These are phyloP conservation scores for Scalesia atractyloides DNA, from an alignment of 129 eudicot species.

Conservation along the genomic window DNA sequence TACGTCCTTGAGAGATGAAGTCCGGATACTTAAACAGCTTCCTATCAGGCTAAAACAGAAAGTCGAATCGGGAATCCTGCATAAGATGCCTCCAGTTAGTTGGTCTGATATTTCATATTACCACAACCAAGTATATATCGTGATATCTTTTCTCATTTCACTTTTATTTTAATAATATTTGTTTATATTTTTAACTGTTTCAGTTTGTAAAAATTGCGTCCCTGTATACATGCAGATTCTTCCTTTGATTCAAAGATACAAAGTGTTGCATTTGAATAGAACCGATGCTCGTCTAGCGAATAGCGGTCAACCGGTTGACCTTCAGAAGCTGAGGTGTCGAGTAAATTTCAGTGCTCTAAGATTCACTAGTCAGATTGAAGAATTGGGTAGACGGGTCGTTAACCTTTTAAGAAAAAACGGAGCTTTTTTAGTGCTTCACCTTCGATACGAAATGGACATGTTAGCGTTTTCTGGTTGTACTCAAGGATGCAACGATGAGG, in stretches of 20 bases:
- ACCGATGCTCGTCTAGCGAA: slow-evolving; percentile 97
- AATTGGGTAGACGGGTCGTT: slow-evolving; percentile 75
- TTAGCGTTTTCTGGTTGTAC: slow-evolving; percentile 97
- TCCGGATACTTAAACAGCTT: slow-evolving; percentile 82
- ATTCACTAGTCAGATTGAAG: slow-evolving; percentile 89
- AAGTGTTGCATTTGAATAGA: slow-evolving; percentile 89
- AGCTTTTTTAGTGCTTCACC: slow-evolving; percentile 91
- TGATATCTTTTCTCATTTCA: slow-evolving; percentile 10
- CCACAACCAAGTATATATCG: slow-evolving; percentile 65
- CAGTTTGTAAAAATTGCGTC: not conserved
- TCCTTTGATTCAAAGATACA: slow-evolving; percentile 80
- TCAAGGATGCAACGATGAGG: slow-evolving; percentile 84
- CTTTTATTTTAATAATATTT: not conserved
- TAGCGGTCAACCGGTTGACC: slow-evolving; percentile 70
- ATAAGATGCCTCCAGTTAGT: slow-evolving; percentile 91
- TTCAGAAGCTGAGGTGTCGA: slow-evolving; percentile 92
- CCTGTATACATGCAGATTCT: slow-evolving; percentile 60
- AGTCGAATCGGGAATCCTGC: slow-evolving; percentile 67
- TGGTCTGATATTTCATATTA: slow-evolving; percentile 98
- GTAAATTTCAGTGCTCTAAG: slow-evolving; percentile 77
- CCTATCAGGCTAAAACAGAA: slow-evolving; percentile 87
- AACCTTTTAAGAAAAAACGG: slow-evolving; percentile 76
- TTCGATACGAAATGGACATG: slow-evolving; percentile 99
- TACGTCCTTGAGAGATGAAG: slow-evolving; percentile 94
- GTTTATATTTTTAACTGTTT: not conserved